phyloP scores from a whole-genome alignment of 257 asterid genomes.

The Penstemon davidsonii region DNA sequence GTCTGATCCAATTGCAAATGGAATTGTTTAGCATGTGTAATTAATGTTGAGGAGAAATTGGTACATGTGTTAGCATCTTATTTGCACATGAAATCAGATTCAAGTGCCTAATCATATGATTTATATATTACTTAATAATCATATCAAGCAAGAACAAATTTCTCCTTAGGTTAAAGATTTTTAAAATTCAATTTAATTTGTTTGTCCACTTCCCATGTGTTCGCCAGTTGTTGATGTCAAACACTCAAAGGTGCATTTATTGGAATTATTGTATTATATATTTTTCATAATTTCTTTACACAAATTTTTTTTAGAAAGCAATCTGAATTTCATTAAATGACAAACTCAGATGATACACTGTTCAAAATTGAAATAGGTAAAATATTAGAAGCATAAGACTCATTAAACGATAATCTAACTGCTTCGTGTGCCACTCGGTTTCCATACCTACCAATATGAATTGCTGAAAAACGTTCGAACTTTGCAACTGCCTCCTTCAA shows the following conservation, averaged over 20 bases:
- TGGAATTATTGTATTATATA: not conserved
- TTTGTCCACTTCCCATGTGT: slow-evolving; percentile 55
- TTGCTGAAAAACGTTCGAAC: no score
- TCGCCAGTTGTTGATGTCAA: slow-evolving; percentile 41
- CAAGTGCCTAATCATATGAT: slow-evolving; percentile 32
- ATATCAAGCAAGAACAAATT: slow-evolving; percentile 30
- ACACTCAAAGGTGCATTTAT: slow-evolving; percentile 15
- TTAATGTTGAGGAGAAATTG: slow-evolving; percentile 19
- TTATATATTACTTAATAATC: slow-evolving; percentile 9
- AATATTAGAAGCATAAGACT: no score
- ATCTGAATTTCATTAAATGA: no score
- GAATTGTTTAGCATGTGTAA: slow-evolving; percentile 7
- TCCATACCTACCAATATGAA: no score
- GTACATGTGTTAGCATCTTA: slow-evolving; percentile 31
- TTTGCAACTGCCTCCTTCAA: no score
- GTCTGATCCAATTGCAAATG: not conserved
- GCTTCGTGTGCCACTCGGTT: no score
- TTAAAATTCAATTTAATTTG: not conserved
- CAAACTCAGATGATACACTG: no score
- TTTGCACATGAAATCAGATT: slow-evolving; percentile 31
- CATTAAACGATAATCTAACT: no score
- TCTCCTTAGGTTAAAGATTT: slow-evolving; percentile 11
- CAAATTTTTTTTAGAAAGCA: no score
- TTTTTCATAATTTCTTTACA: no score
- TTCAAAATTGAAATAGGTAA: no score